phyloP scores from a whole-genome alignment of 1,139 yeast genomes.

The Kurtzmaniella quercitrusa region DNA sequence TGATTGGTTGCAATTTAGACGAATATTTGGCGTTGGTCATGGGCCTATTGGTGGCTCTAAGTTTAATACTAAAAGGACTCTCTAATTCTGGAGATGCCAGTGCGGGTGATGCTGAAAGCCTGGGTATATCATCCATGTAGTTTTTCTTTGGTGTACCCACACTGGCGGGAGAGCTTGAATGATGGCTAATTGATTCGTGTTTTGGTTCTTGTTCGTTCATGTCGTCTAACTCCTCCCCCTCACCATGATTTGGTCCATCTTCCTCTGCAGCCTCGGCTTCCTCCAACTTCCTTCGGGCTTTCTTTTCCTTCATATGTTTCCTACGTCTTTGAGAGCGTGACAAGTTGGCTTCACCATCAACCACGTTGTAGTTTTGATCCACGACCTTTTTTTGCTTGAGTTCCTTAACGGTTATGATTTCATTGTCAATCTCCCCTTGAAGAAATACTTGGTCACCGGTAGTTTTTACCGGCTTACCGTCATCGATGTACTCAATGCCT shows the following conservation, averaged over 20 bases:
- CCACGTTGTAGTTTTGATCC: constrained; percentile 7
- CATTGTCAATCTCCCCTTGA: constrained; percentile 6
- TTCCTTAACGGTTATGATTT: constrained; percentile 8
- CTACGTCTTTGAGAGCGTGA: constrained; percentile 8
- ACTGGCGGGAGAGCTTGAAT: not conserved
- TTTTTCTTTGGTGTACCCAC: constrained; percentile 9
- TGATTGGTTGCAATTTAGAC: constrained; percentile 32
- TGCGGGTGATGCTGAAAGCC: not conserved
- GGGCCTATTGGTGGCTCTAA: constrained; percentile 28
- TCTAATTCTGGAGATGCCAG: not conserved
- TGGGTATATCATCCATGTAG: not conserved
- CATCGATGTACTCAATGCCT: constrained; percentile 7
- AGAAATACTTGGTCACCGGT: constrained; percentile 5
- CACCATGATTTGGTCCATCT: not conserved
- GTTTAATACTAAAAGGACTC: constrained; percentile 28
- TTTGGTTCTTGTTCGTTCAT: not conserved
- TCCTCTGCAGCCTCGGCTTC: not conserved
- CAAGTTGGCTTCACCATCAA: constrained; percentile 7
- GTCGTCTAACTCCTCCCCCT: not conserved
- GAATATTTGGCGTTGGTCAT: constrained; percentile 26
- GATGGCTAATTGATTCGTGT: not conserved
- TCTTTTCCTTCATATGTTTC: constrained; percentile 3
- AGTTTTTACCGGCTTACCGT: constrained; percentile 6
- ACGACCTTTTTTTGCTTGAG: constrained; percentile 7
- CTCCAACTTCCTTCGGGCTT: constrained; percentile 2